phyloP scores from a whole-genome alignment of 176 grass and related monocot genomes.

The Bonia amplexicaulis region DNA sequence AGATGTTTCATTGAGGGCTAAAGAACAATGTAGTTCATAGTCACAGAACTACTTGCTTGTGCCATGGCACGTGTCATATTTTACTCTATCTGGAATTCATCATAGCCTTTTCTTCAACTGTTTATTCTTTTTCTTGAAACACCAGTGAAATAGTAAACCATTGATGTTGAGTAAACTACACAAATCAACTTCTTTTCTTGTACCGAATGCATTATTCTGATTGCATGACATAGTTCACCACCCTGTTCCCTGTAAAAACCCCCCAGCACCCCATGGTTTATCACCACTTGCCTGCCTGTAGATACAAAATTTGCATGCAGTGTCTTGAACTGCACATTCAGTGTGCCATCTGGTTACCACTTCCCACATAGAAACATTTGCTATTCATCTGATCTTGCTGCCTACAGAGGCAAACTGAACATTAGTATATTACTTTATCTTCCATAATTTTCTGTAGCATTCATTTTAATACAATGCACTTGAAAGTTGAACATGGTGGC shows the following conservation, averaged over 20 bases:
- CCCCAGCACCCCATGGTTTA: no score
- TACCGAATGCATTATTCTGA: neutral
- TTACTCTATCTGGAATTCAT: neutral
- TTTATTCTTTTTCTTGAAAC: neutral
- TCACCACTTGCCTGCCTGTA: no score
- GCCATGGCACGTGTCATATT: neutral
- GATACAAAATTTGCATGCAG: no score
- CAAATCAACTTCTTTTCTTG: neutral
- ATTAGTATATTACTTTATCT: neutral
- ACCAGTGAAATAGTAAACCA: neutral
- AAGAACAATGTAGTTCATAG: slow-evolving; percentile 25
- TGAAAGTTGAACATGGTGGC: slow-evolving; percentile 8
- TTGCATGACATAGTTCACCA: neutral
- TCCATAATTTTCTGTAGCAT: neutral
- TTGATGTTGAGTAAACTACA: neutral
- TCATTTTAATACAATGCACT: neutral
- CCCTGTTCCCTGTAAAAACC: neutral
- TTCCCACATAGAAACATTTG: neutral
- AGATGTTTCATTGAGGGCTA: neutral
- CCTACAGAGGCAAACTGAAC: neutral
- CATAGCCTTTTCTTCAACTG: neutral
- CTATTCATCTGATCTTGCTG: neutral
- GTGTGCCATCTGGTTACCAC: neutral
- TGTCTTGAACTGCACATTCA: no score
- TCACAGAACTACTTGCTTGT: neutral